Conservation (phyloP, 495 filamentous ascomycete genomes). For the Apodospora peruviana region DNA sequence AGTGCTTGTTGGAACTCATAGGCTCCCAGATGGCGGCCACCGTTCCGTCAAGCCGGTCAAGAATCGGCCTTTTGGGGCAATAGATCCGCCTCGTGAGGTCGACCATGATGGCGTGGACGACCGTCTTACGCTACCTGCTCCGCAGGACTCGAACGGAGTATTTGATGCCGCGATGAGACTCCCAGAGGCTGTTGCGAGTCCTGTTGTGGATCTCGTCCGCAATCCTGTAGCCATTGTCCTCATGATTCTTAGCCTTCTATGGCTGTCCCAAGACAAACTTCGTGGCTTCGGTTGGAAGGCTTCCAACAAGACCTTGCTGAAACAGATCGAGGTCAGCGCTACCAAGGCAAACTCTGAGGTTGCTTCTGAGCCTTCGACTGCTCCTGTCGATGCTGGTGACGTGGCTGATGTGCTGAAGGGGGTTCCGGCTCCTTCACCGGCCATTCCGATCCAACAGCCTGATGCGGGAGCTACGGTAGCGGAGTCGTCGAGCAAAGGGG, state of each 20-base stretch:
- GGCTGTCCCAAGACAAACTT: slow-evolving; percentile 26
- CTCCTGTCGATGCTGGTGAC: too few species aligned
- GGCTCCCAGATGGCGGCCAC: slow-evolving; percentile 23
- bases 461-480: too few species aligned
- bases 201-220: slow-evolving; percentile 36
- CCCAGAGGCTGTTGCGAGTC: slow-evolving; percentile 30
- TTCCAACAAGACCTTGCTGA: not conserved
- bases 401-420: too few species aligned
- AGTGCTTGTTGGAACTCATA: slow-evolving; percentile 43
- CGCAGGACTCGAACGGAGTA: slow-evolving; percentile 22
- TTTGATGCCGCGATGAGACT: slow-evolving; percentile 30
- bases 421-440: too few species aligned
- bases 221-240: slow-evolving; percentile 42
- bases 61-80: not conserved
- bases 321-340: not conserved
- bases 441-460: too few species aligned
- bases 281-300: slow-evolving; percentile 12
- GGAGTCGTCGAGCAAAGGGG: not conserved
- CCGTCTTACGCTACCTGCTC: slow-evolving; percentile 1
- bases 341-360: not conserved
- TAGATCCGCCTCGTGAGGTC: slow-evolving; percentile 3
- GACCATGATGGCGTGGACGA: not conserved
- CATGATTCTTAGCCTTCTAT: slow-evolving; percentile 25
- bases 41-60: not conserved
- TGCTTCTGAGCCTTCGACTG: too few species aligned